Base-by-base conservation (phyloP, 1,284 basidiomycete genomes). In the Rhodotorula sp. region DNA sequence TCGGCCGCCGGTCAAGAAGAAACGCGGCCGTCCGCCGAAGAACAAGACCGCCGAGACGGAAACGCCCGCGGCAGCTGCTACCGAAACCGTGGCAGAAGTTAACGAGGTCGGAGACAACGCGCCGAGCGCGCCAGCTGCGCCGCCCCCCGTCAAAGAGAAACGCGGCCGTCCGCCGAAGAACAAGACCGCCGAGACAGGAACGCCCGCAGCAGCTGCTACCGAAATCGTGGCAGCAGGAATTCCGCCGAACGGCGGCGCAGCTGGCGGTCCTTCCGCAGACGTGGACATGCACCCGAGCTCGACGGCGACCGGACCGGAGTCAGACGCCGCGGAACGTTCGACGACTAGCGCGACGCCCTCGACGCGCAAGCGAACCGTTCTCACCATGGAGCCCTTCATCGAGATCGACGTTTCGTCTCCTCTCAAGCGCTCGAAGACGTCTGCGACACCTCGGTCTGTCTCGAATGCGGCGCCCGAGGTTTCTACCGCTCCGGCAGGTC, bases 91-190 rank as follows among this genome's bases (percentile, higher is more conserved):
- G 39, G 23, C 29, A 43, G 31, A 31, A 16, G 39, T 5, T 5
- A 5, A 47, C 7, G 47, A 34, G 5, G 60, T 7, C 16, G 60
- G 18, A 31, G 8, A 15, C 16, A 21, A 20, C 16, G 5, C 20
- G 21, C 51, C 2, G 23, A 34, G 14, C 31, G 12, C 46, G 46
- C 26, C 8, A n/a, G 49, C 34, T n/a, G 34, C 34, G 4, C 29
- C 31, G 34, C 59, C 65, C 26, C 21, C 34, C 2, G 23, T 56
- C 31, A 21, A 47, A 18, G 58, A 65, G 64, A 54, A 54, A 52
- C 56, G 56, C 56, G 57, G 64, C 8, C 47, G 31, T 3, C 57
- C 64, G 57, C 57, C 56, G 12, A 58, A 66, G 65, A 54, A 65
- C 34, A 51, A 52, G 48, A 23, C 23, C 23, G 48, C 16, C n/a